Percentiles rank a stretch among this genome's conserved stretches.
Conservation (phyloP, 2,329 filamentous ascomycete species). For the Arthrobotrys megalospora region DNA sequence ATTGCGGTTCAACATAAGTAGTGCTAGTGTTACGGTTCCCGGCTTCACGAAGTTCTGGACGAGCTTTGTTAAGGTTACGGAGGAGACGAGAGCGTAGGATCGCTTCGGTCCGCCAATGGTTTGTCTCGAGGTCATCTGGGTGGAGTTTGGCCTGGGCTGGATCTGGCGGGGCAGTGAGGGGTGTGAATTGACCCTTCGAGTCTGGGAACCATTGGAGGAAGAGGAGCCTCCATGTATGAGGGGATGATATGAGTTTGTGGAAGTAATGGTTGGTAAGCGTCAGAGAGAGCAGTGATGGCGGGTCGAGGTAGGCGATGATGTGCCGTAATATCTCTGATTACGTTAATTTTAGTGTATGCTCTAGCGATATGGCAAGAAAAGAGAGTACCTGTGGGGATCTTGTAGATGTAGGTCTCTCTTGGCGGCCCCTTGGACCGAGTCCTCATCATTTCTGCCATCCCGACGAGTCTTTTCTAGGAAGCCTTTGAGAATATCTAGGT, state of each 20-base stretch:
- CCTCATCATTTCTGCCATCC: slow-evolving; percentile 59
- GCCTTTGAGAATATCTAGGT: neutral
- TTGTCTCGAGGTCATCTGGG: slow-evolving; percentile 56
- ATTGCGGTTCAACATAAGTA: slow-evolving; percentile 56
- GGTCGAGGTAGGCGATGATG: slow-evolving; percentile 56
- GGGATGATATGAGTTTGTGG: slow-evolving; percentile 58
- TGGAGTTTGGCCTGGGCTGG: slow-evolving; percentile 52
- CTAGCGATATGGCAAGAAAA: neutral
- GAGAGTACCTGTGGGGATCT: slow-evolving; percentile 50
- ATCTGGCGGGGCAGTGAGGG: slow-evolving; percentile 54
- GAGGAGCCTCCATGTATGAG: slow-evolving; percentile 54
- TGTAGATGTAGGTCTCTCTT: slow-evolving; percentile 59
- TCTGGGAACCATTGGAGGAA: slow-evolving; percentile 59
- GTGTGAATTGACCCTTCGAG: slow-evolving; percentile 58
- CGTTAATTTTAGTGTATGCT: slow-evolving; percentile 2
- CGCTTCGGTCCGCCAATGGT: slow-evolving; percentile 56
- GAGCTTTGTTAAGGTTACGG: slow-evolving; percentile 55
- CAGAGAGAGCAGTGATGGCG: slow-evolving; percentile 49
- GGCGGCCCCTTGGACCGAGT: slow-evolving; percentile 60
- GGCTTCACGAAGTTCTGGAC: slow-evolving; percentile 53
- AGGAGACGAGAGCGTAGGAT: slow-evolving; percentile 56
- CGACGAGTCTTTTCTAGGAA: neutral
- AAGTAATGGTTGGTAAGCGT: slow-evolving; percentile 58
- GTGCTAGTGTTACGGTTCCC: slow-evolving; percentile 52
- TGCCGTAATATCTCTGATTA: slow-evolving; percentile 54